phyloP scores from a whole-genome alignment of 208 protist genomes.

The Trypanosoma rangeli region DNA sequence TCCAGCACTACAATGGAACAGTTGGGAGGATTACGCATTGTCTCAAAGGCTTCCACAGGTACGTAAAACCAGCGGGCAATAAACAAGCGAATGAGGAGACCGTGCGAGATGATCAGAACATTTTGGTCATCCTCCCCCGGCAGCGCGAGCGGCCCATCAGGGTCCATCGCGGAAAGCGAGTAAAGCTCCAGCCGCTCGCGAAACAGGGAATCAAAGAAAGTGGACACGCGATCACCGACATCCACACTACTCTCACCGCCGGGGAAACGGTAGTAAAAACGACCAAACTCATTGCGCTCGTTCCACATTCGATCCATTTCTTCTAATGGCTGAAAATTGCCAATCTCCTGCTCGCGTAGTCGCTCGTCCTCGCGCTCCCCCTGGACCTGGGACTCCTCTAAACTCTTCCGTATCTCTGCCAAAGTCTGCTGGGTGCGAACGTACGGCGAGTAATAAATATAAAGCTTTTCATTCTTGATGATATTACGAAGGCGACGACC shows the following conservation, averaged over 20 bases:
- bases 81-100: slow-evolving; percentile 85
- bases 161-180: slow-evolving; percentile 23
- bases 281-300: slow-evolving; percentile 71
- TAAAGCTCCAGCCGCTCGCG: slow-evolving; percentile 70
- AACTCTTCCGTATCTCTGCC: slow-evolving; percentile 72
- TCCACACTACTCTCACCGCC: slow-evolving; percentile 89
- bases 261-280: slow-evolving; percentile 92
- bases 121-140: slow-evolving; percentile 60
- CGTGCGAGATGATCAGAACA: slow-evolving; percentile 87
- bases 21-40: slow-evolving; percentile 89
- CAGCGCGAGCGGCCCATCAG: slow-evolving; percentile 5
- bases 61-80: slow-evolving; percentile 83
- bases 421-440: slow-evolving; percentile 83
- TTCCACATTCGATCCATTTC: slow-evolving; percentile 73
- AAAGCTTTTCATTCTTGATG: slow-evolving; percentile 72
- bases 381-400: slow-evolving; percentile 63
- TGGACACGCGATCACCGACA: slow-evolving; percentile 88
- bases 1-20: slow-evolving; percentile 84
- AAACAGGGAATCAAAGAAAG: slow-evolving; percentile 87
- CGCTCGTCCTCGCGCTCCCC: slow-evolving; percentile 92
- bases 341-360: slow-evolving; percentile 94
- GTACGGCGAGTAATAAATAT: slow-evolving; percentile 93
- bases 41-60: slow-evolving; percentile 85
- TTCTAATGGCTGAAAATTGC: slow-evolving; percentile 87
- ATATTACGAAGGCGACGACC: slow-evolving; percentile 71